Base-by-base conservation (phyloP, 2,329 filamentous ascomycete genomes). In the Scolecobasidium constrictum region DNA sequence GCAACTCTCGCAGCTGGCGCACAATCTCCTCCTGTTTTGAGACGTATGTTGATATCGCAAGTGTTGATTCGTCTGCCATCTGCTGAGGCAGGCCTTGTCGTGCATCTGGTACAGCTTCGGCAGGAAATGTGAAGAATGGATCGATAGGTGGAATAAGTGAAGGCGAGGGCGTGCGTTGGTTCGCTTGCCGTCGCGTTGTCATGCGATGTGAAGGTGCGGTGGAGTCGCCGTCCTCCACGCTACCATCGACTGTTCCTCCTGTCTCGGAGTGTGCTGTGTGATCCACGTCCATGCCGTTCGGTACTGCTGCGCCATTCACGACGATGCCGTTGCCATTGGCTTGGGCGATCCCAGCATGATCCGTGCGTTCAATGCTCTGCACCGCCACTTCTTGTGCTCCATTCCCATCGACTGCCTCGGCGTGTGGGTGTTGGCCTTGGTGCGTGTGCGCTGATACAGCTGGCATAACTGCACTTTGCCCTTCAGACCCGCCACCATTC, bases 21-120 rank as follows among this genome's bases (percentile, higher is more conserved):
- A 83, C 81, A 2, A 90, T 77, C 57, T 92, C 85, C 53, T 92
- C 85, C 56, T 92, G 85, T 59, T 90, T 90, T 54, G 90, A 85
- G 19, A 90, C 78, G 56, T 86, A 90, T 9, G 85, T 65, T 49
- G 86, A 73, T 38, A 92, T 68, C 15, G 87, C 63, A 45, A 81
- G 74, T 46, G 85, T 77, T 35, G 85, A 78, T 46, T 92, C 83
- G 49, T 88, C 83, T 1, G 86, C 86, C 62, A 92, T 85, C 19
- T 68, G 63, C 15, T 78, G 69, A 1, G 84, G 83, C 3, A 93
- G 72, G 2, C 81, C 81, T 31, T 84, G 65, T 55, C 87, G 78
- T 43, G 79, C 72, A 56, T 88, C 81, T 2, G 80, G 73, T 42
- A 73, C 69, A 18, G 76, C 73, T 22, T 73, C 66, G 19, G 64